Percentiles rank a stretch among this genome's conserved stretches.
These are phyloP conservation scores for Fonsecaea multimorphosa DNA, from an alignment of 2,329 filamentous ascomycete species.

Conservation along the genomic window DNA sequence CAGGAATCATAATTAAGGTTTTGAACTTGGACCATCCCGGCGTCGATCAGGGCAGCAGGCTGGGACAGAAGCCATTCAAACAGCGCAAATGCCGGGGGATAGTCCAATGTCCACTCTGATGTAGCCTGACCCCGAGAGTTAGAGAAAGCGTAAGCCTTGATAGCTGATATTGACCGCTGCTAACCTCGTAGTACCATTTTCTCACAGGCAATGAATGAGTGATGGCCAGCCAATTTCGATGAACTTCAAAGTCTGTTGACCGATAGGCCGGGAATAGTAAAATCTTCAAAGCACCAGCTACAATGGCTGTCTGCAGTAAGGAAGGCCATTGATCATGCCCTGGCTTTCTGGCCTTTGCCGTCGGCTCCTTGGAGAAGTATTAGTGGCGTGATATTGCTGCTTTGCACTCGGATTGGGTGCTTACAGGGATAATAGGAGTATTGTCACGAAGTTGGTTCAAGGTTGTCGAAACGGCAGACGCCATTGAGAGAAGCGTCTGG, in stretches of 20 bases:
- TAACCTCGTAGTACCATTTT: constrained; percentile 90
- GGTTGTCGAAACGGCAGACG: constrained; percentile 39
- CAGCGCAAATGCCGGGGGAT: constrained; percentile 96
- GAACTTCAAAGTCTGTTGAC: constrained; percentile 98
- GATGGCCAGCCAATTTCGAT: constrained; percentile 97
- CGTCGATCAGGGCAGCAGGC: constrained; percentile 75
- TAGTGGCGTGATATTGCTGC: constrained; percentile 8
- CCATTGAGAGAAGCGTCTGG: constrained; percentile 21
- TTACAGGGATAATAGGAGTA: constrained; percentile 31
- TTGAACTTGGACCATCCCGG: constrained; percentile 78
- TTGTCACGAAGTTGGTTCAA: constrained; percentile 34
- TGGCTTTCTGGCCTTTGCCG: constrained; percentile 17
- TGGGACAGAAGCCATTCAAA: constrained; percentile 95
- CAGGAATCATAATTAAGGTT: constrained; percentile 88
- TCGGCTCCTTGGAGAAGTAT: constrained; percentile 23
- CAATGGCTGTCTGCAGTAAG: constrained; percentile 83
- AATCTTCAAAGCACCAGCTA: constrained; percentile 87
- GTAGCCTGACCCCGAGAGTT: constrained; percentile 65
- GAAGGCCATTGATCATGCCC: constrained; percentile 62
- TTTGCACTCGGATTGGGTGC: neutral
- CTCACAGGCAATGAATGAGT: constrained; percentile 85
- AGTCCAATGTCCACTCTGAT: constrained; percentile 99
- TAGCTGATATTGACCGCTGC: constrained; percentile 18
- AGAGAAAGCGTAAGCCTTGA: neutral
- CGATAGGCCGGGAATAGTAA: constrained; percentile 95